Conservation (phyloP, 495 filamentous ascomycete genomes). For the Aspergillus sparsus region DNA sequence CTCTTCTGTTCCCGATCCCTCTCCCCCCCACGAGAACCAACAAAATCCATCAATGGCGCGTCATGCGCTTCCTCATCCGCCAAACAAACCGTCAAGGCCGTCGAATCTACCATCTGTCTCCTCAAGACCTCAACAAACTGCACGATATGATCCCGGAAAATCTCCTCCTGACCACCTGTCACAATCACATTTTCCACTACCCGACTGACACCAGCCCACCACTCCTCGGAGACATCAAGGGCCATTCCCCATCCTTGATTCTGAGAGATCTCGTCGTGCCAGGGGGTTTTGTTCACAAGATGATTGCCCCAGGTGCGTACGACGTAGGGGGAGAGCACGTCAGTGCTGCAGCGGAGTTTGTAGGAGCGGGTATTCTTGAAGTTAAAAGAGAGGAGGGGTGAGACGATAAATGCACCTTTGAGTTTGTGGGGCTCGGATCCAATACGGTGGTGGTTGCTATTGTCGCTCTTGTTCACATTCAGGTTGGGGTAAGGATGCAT, state of each 20-base stretch:
- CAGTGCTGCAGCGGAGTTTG: slow-evolving; percentile 19
- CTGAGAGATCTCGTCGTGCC: slow-evolving; percentile 23
- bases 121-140: slow-evolving; percentile 20
- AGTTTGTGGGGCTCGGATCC: not conserved
- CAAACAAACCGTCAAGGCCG: slow-evolving; percentile 17
- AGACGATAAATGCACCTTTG: slow-evolving; percentile 29
- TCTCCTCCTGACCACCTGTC: slow-evolving; percentile 26
- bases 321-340: slow-evolving; percentile 22
- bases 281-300: slow-evolving; percentile 24
- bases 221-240: slow-evolving; percentile 26
- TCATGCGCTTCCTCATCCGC: slow-evolving; percentile 31
- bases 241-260: slow-evolving; percentile 31
- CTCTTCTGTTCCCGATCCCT: not conserved
- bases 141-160: slow-evolving; percentile 28
- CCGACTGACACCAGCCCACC: slow-evolving; percentile 23
- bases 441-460: not conserved
- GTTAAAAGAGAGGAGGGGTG: slow-evolving; percentile 27
- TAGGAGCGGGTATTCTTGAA: slow-evolving; percentile 23
- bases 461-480: too few species aligned
- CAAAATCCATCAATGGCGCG: slow-evolving; percentile 32
- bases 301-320: slow-evolving; percentile 20
- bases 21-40: slow-evolving; percentile 18
- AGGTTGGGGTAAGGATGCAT: not conserved
- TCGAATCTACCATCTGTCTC: slow-evolving; percentile 14
- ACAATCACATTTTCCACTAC: slow-evolving; percentile 26